Percentiles rank a stretch among this genome's conserved stretches.
phyloP scores from a whole-genome alignment of 2,329 filamentous ascomycete genomes.

The Teratosphaeria gauchensis region DNA sequence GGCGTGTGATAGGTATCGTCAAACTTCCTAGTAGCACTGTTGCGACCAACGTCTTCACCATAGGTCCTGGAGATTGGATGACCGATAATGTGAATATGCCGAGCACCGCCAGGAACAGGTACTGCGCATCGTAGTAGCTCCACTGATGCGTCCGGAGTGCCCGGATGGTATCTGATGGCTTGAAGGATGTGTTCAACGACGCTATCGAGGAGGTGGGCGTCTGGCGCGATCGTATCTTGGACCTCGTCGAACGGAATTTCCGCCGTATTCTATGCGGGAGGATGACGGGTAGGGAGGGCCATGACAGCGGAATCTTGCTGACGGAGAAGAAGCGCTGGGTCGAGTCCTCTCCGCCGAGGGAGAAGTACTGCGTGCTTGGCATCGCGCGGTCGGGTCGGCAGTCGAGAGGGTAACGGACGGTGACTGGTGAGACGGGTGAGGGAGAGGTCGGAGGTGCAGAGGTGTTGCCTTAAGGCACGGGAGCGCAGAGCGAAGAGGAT shows the following conservation, averaged over 20 bases:
- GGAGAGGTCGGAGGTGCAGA: not conserved
- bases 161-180: conserved; percentile 65
- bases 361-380: conserved; percentile 16
- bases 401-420: not conserved
- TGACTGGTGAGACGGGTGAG: not conserved
- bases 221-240: conserved; percentile 56
- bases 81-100: conserved; percentile 76
- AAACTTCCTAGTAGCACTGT: conserved; percentile 59
- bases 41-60: conserved; percentile 66
- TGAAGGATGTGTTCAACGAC: conserved; percentile 71
- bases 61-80: conserved; percentile 65
- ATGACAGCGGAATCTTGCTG: conserved; percentile 37
- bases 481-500: not conserved
- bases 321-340: conserved; percentile 32
- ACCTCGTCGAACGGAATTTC: conserved; percentile 50
- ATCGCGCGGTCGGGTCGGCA: conserved; percentile 8
- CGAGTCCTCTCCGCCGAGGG: conserved; percentile 20
- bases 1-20: conserved; percentile 72
- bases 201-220: conserved; percentile 65
- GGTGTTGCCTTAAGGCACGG: not conserved
- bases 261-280: conserved; percentile 57
- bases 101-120: conserved; percentile 62
- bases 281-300: conserved; percentile 40
- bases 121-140: conserved; percentile 77
- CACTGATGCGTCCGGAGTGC: conserved; percentile 69